Evolutionary conservation across 495 filamentous ascomycete genomes (phyloP), one percentile per base, ranked within the genome.

Genomic region (Aspergillus mulundensis): DNA sequence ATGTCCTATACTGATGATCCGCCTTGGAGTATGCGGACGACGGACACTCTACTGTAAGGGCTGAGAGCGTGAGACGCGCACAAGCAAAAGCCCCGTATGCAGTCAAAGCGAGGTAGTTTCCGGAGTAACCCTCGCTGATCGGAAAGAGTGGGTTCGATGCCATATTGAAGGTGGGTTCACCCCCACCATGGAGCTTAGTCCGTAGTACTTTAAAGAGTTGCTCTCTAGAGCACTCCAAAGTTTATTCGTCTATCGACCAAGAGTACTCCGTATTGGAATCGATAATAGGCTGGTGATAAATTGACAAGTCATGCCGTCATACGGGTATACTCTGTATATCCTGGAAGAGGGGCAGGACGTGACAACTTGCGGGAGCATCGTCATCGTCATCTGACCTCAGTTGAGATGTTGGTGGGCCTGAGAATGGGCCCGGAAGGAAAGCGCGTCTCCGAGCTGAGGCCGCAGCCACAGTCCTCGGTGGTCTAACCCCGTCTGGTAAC

Each of bases 381-480:
- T n/a, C 48, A 50, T 18, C 45, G 50, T 58, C 56, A 59, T 59
- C 57, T 59, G 57, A 59, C 57, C 28, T 45, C 1, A 19, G 11
- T 36, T 36, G 32, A 36, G 12, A 15, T 30, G 32, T 20, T 24
- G 14, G 23, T 43, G 46, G 43, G 15, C 19, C 34, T 20, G 36
- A 25, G 23, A 6, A 12, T 46, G 59, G 54, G 57, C 51, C 51
- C 64, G 64, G 64, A 66, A 63, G 30, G 38, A 62, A 54, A 44
- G 64, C 52, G 57, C 59, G 59, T 63, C 64, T 64, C 64, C 64
- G 64, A 63, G 54, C 61, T 40, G 61, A 66, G 60, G 63, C 63
- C 62, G 60, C 60, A 61, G 61, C 46, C 54, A 56, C 36, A 52
- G 39, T 43, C 43, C 30, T 30, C 36, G 36, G 52, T 38, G 24